phyloP scores from a whole-genome alignment of 768 basidiomycete species.

The Podaxis sp. region DNA sequence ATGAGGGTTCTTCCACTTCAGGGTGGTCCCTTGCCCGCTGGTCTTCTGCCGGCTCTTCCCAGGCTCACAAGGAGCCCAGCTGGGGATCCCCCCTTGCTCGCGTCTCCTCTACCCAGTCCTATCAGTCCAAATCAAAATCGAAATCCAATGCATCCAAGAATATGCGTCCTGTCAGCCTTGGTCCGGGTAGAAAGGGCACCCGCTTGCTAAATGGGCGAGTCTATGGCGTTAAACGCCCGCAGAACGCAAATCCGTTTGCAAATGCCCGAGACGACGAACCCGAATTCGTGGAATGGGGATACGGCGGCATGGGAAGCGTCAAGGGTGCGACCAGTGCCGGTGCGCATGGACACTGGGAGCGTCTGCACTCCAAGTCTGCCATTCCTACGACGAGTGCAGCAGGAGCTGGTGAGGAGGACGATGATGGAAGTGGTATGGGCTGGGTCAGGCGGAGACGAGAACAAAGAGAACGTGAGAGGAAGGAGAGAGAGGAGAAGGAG shows the following conservation, averaged over 20 bases:
- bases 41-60: constrained; percentile 23
- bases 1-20: constrained; percentile 16
- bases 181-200: constrained; percentile 39
- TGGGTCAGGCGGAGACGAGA: constrained; percentile 74
- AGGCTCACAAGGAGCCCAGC: constrained; percentile 19
- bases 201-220: constrained; percentile 86
- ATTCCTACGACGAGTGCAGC: neutral
- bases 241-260: constrained; percentile 58
- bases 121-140: constrained; percentile 22
- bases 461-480: constrained; percentile 50
- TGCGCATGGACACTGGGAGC: constrained; percentile 28
- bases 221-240: constrained; percentile 55
- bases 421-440: constrained; percentile 85
- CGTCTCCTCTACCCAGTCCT: constrained; percentile 33
- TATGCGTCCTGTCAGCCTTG: constrained; percentile 16
- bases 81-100: constrained; percentile 33
- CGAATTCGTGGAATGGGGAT: constrained; percentile 93
- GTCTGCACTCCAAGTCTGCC: constrained; percentile 18
- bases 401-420: constrained; percentile 46
- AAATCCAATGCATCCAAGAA: constrained; percentile 17
- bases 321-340: constrained; percentile 39
- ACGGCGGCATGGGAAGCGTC: constrained; percentile 78
- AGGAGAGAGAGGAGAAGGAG: constrained; percentile 33
- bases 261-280: constrained; percentile 67
- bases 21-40: constrained; percentile 32